These are phyloP conservation scores for Candida michaelii DNA, from an alignment of 805 yeast genomes.

Conservation along the genomic window DNA sequence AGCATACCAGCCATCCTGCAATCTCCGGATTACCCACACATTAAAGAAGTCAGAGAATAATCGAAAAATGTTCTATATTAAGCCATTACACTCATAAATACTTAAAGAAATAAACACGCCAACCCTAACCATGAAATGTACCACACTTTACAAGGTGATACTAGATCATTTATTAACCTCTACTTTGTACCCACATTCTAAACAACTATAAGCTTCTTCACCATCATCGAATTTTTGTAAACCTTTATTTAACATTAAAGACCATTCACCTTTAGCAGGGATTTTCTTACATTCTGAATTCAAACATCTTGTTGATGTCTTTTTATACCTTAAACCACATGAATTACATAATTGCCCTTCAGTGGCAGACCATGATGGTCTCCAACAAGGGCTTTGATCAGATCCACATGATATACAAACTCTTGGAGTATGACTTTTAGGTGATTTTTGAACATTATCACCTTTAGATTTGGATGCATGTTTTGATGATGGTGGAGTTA, in stretches of 20 bases:
- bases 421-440: slow-evolving; percentile 40
- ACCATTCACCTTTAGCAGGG: slow-evolving; percentile 96
- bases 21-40: too few species aligned
- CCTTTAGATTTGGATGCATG: slow-evolving; percentile 22
- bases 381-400: slow-evolving; percentile 95
- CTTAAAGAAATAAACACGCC: neutral
- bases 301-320: slow-evolving; percentile 88
- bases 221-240: slow-evolving; percentile 41
- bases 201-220: slow-evolving; percentile 37
- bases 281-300: slow-evolving; percentile 75
- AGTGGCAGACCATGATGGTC: slow-evolving; percentile 90
- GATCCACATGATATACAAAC: slow-evolving; percentile 89
- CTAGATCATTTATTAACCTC: slow-evolving; percentile 31
- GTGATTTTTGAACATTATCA: slow-evolving; percentile 35
- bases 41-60: too few species aligned
- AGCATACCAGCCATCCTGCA: too few species aligned
- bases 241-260: slow-evolving; percentile 77
- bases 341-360: slow-evolving; percentile 97
- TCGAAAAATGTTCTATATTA: neutral
- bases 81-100: neutral
- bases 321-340: slow-evolving; percentile 92
- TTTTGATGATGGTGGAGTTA: slow-evolving; percentile 41
- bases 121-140: neutral
- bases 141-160: slow-evolving; percentile 6
- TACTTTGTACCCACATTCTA: slow-evolving; percentile 44